Evolutionary conservation across 2,329 filamentous ascomycete genomes (phyloP).

Genomic region (Nothophoma quercina): DNA sequence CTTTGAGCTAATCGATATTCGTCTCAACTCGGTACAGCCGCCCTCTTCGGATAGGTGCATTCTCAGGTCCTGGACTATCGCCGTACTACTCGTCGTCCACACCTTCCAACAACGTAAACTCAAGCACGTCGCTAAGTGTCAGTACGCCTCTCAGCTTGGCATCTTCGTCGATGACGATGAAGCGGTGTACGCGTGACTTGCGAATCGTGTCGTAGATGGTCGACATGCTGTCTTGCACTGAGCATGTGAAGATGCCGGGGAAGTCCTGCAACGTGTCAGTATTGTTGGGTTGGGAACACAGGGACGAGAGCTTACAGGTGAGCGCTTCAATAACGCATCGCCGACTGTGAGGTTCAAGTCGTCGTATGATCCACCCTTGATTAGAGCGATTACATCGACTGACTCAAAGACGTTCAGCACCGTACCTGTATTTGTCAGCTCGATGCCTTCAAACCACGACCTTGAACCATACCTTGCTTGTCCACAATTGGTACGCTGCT

Average conservation of each 20-base stretch:
- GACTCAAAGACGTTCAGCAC: constrained; percentile 97
- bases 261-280: constrained; percentile 71
- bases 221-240: constrained; percentile 87
- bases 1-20: background rate
- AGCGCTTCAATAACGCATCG: constrained; percentile 84
- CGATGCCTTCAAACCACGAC: too few species aligned
- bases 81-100: constrained; percentile 59
- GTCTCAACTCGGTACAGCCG: background rate
- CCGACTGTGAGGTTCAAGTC: constrained; percentile 86
- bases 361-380: constrained; percentile 92
- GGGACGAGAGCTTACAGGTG: constrained; percentile 64
- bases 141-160: constrained; percentile 87
- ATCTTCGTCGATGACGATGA: constrained; percentile 92
- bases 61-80: constrained; percentile 6
- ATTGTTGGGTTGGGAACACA: background rate
- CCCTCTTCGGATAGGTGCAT: background rate
- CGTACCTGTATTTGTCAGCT: constrained; percentile 55
- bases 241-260: constrained; percentile 95
- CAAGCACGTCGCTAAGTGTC: constrained; percentile 93
- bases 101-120: constrained; percentile 87
- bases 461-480: constrained; percentile 62
- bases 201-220: constrained; percentile 97
- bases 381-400: constrained; percentile 94
- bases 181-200: constrained; percentile 89
- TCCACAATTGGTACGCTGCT: constrained; percentile 95